These are phyloP conservation scores for Zelonia costaricensis DNA, from an alignment of 208 protist genomes.

Conservation along the genomic window DNA sequence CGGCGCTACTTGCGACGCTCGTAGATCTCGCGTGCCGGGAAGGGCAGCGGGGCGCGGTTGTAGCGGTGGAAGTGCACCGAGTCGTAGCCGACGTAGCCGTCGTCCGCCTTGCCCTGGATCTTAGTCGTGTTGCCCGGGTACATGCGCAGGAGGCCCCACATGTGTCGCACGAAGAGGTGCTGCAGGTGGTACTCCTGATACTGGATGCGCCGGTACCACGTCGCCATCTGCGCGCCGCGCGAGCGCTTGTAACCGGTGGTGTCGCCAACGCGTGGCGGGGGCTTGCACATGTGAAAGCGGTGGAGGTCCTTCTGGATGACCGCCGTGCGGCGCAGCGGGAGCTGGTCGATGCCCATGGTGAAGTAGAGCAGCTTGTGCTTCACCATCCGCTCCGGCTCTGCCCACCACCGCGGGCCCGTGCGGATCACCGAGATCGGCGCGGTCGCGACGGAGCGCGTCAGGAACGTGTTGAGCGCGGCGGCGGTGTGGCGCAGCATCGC, in stretches of 20 bases:
- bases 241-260: slow-evolving; percentile 86
- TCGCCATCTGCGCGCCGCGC: slow-evolving; percentile 70
- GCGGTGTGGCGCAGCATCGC: slow-evolving; percentile 47
- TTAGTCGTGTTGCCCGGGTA: slow-evolving; percentile 89
- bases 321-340: slow-evolving; percentile 83
- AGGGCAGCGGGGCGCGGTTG: slow-evolving; percentile 79
- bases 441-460: slow-evolving; percentile 71
- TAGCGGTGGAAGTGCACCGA: slow-evolving; percentile 84
- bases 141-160: slow-evolving; percentile 80
- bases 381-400: slow-evolving; percentile 86
- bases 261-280: slow-evolving; percentile 64
- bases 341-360: slow-evolving; percentile 86
- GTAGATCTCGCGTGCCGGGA: slow-evolving; percentile 87
- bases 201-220: slow-evolving; percentile 89
- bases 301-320: slow-evolving; percentile 83
- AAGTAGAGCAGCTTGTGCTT: slow-evolving; percentile 91
- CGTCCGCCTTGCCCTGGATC: slow-evolving; percentile 80
- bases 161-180: slow-evolving; percentile 88
- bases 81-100: slow-evolving; percentile 89
- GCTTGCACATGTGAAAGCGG: slow-evolving; percentile 85
- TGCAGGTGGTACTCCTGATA: slow-evolving; percentile 92
- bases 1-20: slow-evolving; percentile 70
- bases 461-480: slow-evolving; percentile 69
- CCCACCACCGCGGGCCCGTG: slow-evolving; percentile 83
- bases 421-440: slow-evolving; percentile 84